A percentile compares a stretch with the other conserved stretches of the same genome.
Conservation (phyloP, 2,329 filamentous ascomycete species). For the Fusarium musae region DNA sequence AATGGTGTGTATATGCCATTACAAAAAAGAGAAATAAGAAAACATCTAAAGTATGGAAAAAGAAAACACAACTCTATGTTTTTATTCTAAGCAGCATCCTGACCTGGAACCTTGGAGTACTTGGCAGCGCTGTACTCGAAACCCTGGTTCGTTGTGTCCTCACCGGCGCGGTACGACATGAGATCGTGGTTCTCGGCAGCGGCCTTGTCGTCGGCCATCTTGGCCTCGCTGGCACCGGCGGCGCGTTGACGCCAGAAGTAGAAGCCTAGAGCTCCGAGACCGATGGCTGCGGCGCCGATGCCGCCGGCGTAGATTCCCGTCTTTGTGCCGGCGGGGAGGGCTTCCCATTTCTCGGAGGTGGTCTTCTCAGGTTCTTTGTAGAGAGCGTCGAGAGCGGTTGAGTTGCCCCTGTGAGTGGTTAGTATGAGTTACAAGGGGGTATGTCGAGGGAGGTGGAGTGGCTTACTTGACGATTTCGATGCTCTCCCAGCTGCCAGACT, state of each 20-base stretch:
- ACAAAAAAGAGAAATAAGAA: conserved; percentile 19
- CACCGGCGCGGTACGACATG: conserved; percentile 57
- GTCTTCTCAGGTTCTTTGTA: conserved; percentile 54
- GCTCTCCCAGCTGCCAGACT: conserved; percentile 70
- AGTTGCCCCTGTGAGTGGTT: conserved; percentile 61
- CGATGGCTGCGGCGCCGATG: conserved; percentile 55
- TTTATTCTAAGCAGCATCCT: conserved; percentile 16
- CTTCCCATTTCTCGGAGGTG: conserved; percentile 64
- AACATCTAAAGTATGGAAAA: background rate
- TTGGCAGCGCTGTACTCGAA: conserved; percentile 43
- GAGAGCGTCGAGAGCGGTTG: conserved; percentile 62
- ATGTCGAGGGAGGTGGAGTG: background rate
- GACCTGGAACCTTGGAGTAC: conserved; percentile 20
- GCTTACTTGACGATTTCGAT: conserved; percentile 68
- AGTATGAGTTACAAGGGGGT: background rate
- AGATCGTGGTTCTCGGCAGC: conserved; percentile 63
- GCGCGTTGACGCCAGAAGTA: conserved; percentile 68
- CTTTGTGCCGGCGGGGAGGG: conserved; percentile 61
- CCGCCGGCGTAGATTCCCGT: conserved; percentile 63
- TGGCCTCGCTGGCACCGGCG: conserved; percentile 62
- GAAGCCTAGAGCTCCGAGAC: conserved; percentile 57
- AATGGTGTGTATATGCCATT: conserved; percentile 22
- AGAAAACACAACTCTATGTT: background rate
- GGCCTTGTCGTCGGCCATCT: conserved; percentile 55
- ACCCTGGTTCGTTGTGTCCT: conserved; percentile 41